Evolutionary conservation across 768 basidiomycete genomes (phyloP).

Genomic region (Mycena alexandri): DNA sequence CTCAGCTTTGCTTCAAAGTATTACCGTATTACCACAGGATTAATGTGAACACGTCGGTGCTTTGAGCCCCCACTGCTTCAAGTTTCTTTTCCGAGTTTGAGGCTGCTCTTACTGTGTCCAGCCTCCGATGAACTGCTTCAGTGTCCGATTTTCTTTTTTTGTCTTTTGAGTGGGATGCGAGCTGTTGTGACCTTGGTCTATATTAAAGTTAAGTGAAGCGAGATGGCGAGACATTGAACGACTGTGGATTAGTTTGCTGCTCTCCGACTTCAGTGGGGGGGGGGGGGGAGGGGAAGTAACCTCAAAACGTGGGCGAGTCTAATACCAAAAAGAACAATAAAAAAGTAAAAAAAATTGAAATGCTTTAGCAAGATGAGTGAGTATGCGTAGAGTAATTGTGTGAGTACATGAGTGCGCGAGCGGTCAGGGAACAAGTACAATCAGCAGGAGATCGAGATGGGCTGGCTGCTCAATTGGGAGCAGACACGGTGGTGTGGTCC

Average conservation of each 20-base stretch:
- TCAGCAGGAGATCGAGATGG: not conserved
- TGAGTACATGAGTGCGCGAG: not conserved
- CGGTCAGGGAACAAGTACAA: not conserved
- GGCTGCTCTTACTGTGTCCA: no score
- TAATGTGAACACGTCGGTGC: not conserved
- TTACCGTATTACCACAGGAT: no score
- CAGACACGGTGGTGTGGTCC: constrained; percentile 5
- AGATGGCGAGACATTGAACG: not conserved
- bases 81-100: no score
- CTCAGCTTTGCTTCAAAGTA: no score
- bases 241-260: not conserved
- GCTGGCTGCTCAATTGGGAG: no score
- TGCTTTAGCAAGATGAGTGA: not conserved
- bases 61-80: no score
- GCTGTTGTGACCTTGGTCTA: not conserved
- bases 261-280: constrained; percentile 1
- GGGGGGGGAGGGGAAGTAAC: no score
- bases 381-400: not conserved
- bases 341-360: not conserved
- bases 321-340: not conserved
- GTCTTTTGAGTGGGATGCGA: not conserved
- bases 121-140: no score
- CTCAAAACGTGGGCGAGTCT: not conserved
- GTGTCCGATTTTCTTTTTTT: not conserved
- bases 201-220: not conserved